Evolutionary conservation across 164 flowering plant genomes (phyloP), one percentile per base, ranked within the genome.

Genomic region (Magnolia changhungtana): DNA sequence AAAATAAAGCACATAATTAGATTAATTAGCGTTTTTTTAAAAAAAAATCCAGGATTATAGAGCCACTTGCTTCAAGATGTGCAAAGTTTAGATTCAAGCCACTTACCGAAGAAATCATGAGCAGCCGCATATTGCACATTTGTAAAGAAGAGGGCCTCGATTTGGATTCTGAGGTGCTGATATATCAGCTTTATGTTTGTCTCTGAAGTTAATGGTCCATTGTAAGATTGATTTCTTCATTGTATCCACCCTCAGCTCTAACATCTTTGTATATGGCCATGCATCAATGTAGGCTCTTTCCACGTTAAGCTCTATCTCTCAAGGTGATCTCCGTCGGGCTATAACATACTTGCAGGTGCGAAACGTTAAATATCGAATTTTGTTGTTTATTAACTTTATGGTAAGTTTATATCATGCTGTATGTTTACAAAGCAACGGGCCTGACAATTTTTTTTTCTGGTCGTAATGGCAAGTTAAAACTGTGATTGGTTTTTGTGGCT

Each of bases 71-170:
- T 81, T 96, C 98, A 63, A 91, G 98, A 83, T 96, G 98, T 90
- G 99, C 99, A 73, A 96, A 96, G 81, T 96, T 96, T 80, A 92
- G 99, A 83, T 96, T 96, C 82, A 96, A 94, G 89, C 98, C 98
- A 71, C 94, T 96, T 77, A 80, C 97, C 52, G 92, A 90, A 80
- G 97, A 92, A 74, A 81, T 94, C 75, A 91, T 96, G 99, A 90
- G 81, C 75, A 85, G 72, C 59, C 93, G 97, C 76, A 85, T 94
- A 81, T 75, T 84, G 80, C 85, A 89, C 74, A 96, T 96, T 24
- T 90, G 97, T 82, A 76, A 85, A 4, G 94, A 90, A 84, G 99
- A 96, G 82, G 94, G 95, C 58, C 86, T 92, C 59, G 78, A 84
- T 84, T 80, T 96, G 76, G 95, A 94, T 82, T 65, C 91, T 58